Evolutionary conservation across 495 filamentous ascomycete genomes (phyloP).

Genomic region (Podospora bellae-mahoneyi): DNA sequence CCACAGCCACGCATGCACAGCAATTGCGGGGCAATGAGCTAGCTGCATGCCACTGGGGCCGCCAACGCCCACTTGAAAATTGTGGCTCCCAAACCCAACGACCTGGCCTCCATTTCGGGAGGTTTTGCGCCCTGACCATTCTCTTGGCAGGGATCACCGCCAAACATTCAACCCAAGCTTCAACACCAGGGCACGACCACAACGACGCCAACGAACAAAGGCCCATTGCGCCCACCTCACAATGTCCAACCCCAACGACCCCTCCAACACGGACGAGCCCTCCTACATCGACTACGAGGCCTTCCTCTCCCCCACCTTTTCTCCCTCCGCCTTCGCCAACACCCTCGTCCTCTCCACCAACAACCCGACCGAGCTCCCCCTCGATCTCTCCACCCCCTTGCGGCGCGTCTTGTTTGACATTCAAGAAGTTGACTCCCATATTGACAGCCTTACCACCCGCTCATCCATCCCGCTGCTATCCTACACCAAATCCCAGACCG

Average conservation of each 20-base stretch:
- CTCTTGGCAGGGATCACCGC: not conserved
- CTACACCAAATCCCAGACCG: slow-evolving; percentile 68
- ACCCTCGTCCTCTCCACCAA: slow-evolving; percentile 84
- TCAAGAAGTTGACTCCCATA: slow-evolving; percentile 95
- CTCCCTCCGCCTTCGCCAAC: slow-evolving; percentile 77
- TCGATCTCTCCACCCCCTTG: slow-evolving; percentile 91
- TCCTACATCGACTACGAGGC: slow-evolving; percentile 97
- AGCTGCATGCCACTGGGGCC: not conserved
- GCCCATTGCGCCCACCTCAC: not conserved
- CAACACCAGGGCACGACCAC: not conserved
- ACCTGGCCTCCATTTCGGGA: slow-evolving; percentile 1
- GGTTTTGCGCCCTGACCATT: not conserved
- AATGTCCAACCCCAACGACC: slow-evolving; percentile 20
- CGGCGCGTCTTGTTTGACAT: slow-evolving; percentile 94
- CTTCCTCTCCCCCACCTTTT: slow-evolving; percentile 83
- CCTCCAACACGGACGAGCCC: slow-evolving; percentile 47
- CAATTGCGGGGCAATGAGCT: not conserved
- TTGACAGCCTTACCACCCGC: slow-evolving; percentile 81
- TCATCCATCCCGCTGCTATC: slow-evolving; percentile 79
- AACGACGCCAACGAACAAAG: not conserved
- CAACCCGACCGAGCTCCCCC: slow-evolving; percentile 81
- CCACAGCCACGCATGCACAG: not conserved
- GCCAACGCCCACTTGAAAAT: not conserved
- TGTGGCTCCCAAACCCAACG: not conserved
- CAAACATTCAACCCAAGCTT: not conserved